These are phyloP conservation scores for Prunus yedoensis DNA, from an alignment of 331 rosid species.

Conservation along the genomic window DNA sequence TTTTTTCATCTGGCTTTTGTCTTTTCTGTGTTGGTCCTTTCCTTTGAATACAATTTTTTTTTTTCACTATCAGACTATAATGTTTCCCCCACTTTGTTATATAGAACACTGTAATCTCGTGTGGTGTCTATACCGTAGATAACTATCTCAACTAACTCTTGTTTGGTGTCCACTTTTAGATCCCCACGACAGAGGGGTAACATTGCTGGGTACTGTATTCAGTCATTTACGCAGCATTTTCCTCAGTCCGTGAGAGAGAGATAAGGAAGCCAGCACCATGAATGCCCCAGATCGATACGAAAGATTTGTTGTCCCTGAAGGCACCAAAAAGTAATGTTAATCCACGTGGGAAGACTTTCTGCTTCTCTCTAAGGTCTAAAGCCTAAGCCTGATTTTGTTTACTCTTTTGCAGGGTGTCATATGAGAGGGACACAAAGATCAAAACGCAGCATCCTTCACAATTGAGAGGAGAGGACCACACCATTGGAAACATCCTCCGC, in stretches of 20 bases:
- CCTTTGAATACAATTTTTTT: no score
- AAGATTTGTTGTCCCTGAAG: constrained; percentile 95
- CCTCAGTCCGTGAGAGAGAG: not conserved
- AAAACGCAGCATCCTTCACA: constrained; percentile 81
- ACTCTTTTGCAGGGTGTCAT: constrained; percentile 62
- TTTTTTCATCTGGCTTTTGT: no score
- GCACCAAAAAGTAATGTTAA: constrained; percentile 65
- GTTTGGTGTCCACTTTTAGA: not conserved
- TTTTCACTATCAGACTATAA: not conserved
- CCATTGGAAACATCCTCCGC: constrained; percentile 84
- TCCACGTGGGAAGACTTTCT: not conserved
- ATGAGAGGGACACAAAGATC: constrained; percentile 90
- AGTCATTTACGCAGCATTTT: not conserved
- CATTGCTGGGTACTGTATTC: not conserved
- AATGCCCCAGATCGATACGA: constrained; percentile 97
- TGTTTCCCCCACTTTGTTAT: not conserved
- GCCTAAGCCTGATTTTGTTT: not conserved
- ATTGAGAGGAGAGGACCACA: constrained; percentile 93
- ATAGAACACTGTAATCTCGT: not conserved
- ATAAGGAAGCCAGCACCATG: constrained; percentile 40
- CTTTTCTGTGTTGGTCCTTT: not conserved
- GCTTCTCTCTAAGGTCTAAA: not conserved
- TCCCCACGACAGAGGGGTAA: no score
- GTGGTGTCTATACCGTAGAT: not conserved
- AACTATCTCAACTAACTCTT: not conserved